Conservation (phyloP, 768 basidiomycete genomes). For the Heimioporus sp. region DNA sequence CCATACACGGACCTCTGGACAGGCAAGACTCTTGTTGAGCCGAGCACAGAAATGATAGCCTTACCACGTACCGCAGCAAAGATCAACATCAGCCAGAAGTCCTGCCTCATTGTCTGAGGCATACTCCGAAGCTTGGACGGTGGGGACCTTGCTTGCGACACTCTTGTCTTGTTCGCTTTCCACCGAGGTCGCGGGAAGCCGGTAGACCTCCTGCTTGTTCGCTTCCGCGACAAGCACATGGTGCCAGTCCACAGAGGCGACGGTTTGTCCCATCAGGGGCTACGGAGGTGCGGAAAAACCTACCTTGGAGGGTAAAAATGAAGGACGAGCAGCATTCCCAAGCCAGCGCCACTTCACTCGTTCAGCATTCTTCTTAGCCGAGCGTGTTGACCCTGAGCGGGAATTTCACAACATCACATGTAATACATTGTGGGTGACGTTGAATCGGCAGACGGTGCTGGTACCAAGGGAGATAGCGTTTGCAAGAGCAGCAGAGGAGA, state of each 20-base stretch:
- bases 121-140: constrained; percentile 45
- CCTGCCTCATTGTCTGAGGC: constrained; percentile 41
- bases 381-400: constrained; percentile 14
- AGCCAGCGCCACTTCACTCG: constrained; percentile 69
- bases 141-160: constrained; percentile 41
- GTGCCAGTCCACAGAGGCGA: constrained; percentile 84
- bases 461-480: no score
- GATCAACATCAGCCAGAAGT: constrained; percentile 72
- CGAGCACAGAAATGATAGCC: background rate
- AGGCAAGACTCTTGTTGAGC: background rate
- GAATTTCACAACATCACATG: no score
- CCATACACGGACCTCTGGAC: constrained; percentile 68
- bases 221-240: constrained; percentile 68
- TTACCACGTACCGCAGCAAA: constrained; percentile 47
- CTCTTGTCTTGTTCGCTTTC: constrained; percentile 56
- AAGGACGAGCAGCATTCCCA: constrained; percentile 59
- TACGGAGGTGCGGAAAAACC: constrained; percentile 13
- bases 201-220: constrained; percentile 47
- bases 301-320: constrained; percentile 19
- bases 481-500: no score
- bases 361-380: constrained; percentile 69
- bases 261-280: constrained; percentile 12
- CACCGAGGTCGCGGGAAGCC: constrained; percentile 52
- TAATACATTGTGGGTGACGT: no score
- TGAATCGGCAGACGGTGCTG: no score